Evolutionary conservation across 129 eudicot genomes (phyloP), one percentile per base, ranked within the genome.

Genomic region (Helianthus tuberosus): DNA sequence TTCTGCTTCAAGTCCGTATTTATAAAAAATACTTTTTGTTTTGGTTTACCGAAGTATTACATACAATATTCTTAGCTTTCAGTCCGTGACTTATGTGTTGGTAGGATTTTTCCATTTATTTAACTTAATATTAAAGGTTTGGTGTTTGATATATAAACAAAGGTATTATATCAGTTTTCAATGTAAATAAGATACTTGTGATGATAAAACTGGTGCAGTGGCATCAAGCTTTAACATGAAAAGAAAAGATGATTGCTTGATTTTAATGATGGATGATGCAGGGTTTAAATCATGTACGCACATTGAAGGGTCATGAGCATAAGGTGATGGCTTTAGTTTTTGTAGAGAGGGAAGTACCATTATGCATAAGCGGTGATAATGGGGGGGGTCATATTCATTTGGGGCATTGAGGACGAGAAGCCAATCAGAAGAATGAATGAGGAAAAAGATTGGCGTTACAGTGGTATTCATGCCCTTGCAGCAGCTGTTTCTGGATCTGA

Each of bases 371-470:
- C 71, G 98, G 87, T 35, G 98, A 93, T 81, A 87, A 69, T 74
- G 96, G 89, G 69, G 98, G 23, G 98, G 53, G 92, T 79, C 58
- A 89, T 93, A 35, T 89, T 87, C 83, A 79, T 86, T 27, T 93
- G 96, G 96, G 73, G 52, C 57, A 74, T 81, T 38, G 75, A 41
- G 38, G 76, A 73, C 10, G 84, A 82, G 73, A 83, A 72, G 57
- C 88, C 95, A 5, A 27, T 84, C 51, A 86, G 72, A 81, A 86
- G 79, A 68, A 71, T 90, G 75, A 66, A 69, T 10, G 96, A 84
- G 79, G 78, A 83, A 69, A 89, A 93, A 73, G 96, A 93, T 79
- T 93, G 98, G 98, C 87, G 98, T 23, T 93, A 80, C 72, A 89
- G 88, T 83, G 98, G 98, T 46, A 88, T 89, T 80, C 96, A 93